These are phyloP conservation scores for Pyrenophora seminiperda DNA, from an alignment of 2,329 filamentous ascomycete species.

Conservation along the genomic window DNA sequence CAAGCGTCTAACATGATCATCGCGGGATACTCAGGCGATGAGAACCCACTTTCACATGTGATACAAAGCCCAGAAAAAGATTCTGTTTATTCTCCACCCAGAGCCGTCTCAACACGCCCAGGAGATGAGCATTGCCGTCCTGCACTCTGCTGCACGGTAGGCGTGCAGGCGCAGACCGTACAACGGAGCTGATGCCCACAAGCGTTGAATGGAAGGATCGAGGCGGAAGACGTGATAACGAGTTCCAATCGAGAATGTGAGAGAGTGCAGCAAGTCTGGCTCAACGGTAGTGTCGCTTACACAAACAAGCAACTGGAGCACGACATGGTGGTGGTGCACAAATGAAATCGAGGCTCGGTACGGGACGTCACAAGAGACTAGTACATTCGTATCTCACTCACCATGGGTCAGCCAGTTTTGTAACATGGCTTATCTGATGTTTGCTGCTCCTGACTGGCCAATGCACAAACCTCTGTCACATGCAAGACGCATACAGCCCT, in stretches of 20 bases:
- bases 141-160: constrained; percentile 8
- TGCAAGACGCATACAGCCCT: constrained; percentile 22
- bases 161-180: constrained; percentile 15
- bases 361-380: background rate
- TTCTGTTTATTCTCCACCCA: no score
- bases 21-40: background rate
- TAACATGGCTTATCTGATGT: constrained; percentile 12
- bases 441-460: constrained; percentile 16
- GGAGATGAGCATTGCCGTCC: constrained; percentile 9
- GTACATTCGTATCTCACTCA: background rate
- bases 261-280: background rate
- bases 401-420: background rate
- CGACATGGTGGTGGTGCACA: constrained; percentile 1
- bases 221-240: constrained; percentile 8
- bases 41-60: constrained; percentile 28
- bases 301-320: background rate
- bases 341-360: constrained; percentile 2
- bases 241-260: constrained; percentile 9
- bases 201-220: constrained; percentile 7
- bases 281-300: constrained; percentile 2
- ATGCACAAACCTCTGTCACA: constrained; percentile 29
- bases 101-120: constrained; percentile 10
- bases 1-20: constrained; percentile 1
- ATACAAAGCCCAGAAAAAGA: background rate
- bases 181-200: constrained; percentile 10